Conservation (phyloP, 345 rosid species). For the Camelina sativa region DNA sequence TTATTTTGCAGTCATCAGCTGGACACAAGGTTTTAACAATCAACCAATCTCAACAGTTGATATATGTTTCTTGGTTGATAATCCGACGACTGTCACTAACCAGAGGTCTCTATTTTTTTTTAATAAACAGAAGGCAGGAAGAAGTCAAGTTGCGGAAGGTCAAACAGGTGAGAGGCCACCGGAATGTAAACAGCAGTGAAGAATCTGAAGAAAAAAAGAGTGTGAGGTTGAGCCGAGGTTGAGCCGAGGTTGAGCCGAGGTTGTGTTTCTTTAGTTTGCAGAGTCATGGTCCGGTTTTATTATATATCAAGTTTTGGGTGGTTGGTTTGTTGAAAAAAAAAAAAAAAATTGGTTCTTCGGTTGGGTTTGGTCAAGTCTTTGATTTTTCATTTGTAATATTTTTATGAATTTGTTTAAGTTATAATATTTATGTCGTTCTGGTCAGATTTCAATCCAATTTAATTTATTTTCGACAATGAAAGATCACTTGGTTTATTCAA, state of each 20-base stretch:
- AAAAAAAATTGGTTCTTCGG: constrained; percentile 20
- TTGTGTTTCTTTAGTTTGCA: constrained; percentile 34
- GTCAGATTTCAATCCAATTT: constrained; percentile 27
- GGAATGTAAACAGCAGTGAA: constrained; percentile 96
- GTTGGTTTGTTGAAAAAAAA: constrained; percentile 41
- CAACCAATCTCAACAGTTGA: neutral
- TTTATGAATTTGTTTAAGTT: constrained; percentile 23
- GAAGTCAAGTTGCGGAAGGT: constrained; percentile 51
- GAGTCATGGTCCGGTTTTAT: constrained; percentile 43
- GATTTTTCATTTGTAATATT: constrained; percentile 32
- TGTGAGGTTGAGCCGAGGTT: constrained; percentile 1
- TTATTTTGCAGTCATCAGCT: constrained; percentile 55
- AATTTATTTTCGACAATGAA: neutral
- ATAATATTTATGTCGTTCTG: constrained; percentile 5
- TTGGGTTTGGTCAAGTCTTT: constrained; percentile 30
- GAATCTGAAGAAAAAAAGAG: neutral
- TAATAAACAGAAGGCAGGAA: constrained; percentile 61
- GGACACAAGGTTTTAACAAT: constrained; percentile 59
- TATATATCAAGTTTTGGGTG: constrained; percentile 60
- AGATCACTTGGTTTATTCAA: too few relatives aligned
- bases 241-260: neutral
- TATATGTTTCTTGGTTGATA: neutral
- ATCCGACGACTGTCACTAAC: constrained; percentile 2
- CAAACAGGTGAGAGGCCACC: constrained; percentile 87
- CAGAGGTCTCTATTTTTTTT: neutral